Evolutionary conservation across 2,329 filamentous ascomycete species (phyloP), one percentile per base, ranked within the genome.

Genomic region (Fusarium sp.): DNA sequence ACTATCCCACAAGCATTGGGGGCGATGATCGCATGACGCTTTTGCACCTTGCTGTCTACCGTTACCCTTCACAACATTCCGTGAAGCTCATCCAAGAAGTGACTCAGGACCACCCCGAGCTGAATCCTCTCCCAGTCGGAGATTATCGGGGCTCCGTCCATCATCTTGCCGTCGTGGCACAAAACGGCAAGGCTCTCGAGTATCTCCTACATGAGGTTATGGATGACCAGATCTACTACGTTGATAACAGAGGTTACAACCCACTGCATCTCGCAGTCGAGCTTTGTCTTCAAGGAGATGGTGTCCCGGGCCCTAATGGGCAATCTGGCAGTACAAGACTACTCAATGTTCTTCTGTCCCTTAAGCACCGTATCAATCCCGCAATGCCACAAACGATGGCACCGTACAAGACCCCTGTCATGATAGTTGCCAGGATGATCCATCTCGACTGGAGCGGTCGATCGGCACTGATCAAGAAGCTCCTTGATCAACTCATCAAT

Each of bases 371-470:
- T 22, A 53, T 61, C 25, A 62, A 51, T 41, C 32, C 25, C 7
- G 42, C 30, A 18, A 61, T 62, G 59, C n/a, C 48, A 20, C 59
- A 60, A 20, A 62, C 59, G 3, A 52, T n/a, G 30, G 41, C 16
- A 4, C 59, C 59, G 3, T 54, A 61, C 18, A 27, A 41, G 14
- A 42, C 48, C 2, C 47, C 48, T 11, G 8, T 63, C 5, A 32
- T 63, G 3, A 47, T 63, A 11, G 24, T 34, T 27, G 34, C 48
- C 6, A 40, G 29, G 14, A 37, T 37, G 34, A 37, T 37, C 18
- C n/a, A 40, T 13, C 9, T 34, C 7, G 61, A 63, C 18, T 63
- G 61, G 61, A 56, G 24, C 16, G 37, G 48, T n/a, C 61, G 30
- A 18, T 29, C n/a, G 3, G 4, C 13, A 16, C 18, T 34, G 6